A percentile compares a stretch with the other conserved stretches of the same genome.
Evolutionary conservation across 768 basidiomycete species (phyloP).

Genomic region (Postia placenta): DNA sequence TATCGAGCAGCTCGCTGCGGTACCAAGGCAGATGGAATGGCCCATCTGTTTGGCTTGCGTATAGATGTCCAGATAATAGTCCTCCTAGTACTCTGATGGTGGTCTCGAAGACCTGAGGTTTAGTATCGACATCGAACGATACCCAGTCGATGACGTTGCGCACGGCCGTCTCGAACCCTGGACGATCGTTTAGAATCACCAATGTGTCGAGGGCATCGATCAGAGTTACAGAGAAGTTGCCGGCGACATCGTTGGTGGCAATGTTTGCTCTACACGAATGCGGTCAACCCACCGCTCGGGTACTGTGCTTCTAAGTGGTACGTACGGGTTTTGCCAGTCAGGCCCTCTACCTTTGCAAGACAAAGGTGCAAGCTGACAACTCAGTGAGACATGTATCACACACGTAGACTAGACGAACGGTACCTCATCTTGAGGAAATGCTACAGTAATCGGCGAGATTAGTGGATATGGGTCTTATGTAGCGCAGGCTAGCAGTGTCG

Average conservation of each 20-base stretch:
- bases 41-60: constrained; percentile 59
- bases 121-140: constrained; percentile 89
- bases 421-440: constrained; percentile 87
- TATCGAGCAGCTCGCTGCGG: constrained; percentile 62
- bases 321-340: constrained; percentile 79
- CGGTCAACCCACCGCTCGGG: background rate
- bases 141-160: constrained; percentile 76
- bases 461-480: too few relatives aligned
- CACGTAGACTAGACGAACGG: too few relatives aligned
- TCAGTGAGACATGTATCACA: too few relatives aligned
- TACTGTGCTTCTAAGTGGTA: constrained; percentile 2
- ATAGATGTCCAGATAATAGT: constrained; percentile 78
- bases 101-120: constrained; percentile 97
- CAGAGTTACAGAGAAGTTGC: constrained; percentile 85
- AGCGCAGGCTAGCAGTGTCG: background rate
- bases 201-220: constrained; percentile 84
- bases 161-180: constrained; percentile 81
- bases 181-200: constrained; percentile 76
- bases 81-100: constrained; percentile 94
- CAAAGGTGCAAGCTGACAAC: constrained; percentile 70
- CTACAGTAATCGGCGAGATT: constrained; percentile 29
- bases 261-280: constrained; percentile 47
- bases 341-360: constrained; percentile 86
- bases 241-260: constrained; percentile 87
- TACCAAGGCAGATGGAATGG: constrained; percentile 84